phyloP scores from a whole-genome alignment of 78 protist species.

The Pigoraptor vietnamica region DNA sequence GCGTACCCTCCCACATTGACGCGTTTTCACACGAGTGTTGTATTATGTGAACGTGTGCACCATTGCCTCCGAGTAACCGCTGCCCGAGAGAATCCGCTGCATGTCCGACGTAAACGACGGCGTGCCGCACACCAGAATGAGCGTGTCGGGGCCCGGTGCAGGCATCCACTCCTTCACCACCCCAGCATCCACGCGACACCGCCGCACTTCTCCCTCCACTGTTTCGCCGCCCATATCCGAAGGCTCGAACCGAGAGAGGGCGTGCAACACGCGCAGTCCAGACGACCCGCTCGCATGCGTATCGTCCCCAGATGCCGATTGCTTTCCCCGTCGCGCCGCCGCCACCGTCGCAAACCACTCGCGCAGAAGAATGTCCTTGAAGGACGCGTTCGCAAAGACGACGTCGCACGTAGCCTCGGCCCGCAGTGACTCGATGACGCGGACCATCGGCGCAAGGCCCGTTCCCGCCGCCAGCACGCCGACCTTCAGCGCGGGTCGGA shows the following conservation, averaged over 20 bases:
- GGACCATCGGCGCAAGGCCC: background rate
- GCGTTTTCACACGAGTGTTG: background rate
- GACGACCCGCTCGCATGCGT: too few species aligned
- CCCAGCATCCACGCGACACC: background rate
- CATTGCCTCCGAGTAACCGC: background rate
- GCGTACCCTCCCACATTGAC: background rate
- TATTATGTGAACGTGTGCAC: background rate
- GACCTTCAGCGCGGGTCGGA: background rate
- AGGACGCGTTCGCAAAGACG: background rate
- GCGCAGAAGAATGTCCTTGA: background rate
- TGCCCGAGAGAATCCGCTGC: background rate
- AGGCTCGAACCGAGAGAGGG: background rate
- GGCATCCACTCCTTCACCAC: background rate
- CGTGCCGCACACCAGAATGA: background rate
- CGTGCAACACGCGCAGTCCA: background rate
- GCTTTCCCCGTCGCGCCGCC: background rate
- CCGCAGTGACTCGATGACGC: background rate
- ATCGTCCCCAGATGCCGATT: background rate
- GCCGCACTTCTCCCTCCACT: background rate
- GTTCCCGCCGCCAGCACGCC: background rate
- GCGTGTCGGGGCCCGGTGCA: background rate
- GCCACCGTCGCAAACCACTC: background rate
- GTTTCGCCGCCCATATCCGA: background rate
- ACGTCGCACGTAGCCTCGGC: background rate
- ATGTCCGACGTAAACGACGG: background rate